These are phyloP conservation scores for Suhomyces kunorum DNA, from an alignment of 1,139 yeast genomes.

Conservation along the genomic window DNA sequence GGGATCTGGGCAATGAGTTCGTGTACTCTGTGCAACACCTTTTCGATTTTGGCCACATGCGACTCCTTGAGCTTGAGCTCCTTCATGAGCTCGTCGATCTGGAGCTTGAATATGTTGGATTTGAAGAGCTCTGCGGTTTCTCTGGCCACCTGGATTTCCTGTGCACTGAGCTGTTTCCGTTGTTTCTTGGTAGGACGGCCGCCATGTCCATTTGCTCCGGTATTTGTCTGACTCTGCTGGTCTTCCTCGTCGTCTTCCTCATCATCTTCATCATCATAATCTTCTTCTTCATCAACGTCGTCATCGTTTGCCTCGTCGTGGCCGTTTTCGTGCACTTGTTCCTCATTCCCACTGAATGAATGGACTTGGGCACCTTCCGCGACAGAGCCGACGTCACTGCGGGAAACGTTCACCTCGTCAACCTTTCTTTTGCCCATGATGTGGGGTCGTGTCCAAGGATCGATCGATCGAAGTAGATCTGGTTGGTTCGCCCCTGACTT, in stretches of 20 bases:
- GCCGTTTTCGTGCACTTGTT: background rate
- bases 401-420: slow-evolving; percentile 15
- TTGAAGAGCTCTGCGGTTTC: slow-evolving; percentile 94
- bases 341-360: background rate
- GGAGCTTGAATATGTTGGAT: slow-evolving; percentile 90
- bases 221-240: slow-evolving; percentile 14
- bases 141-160: slow-evolving; percentile 86
- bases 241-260: slow-evolving; percentile 19
- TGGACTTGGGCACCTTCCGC: background rate
- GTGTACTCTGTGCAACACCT: slow-evolving; percentile 73
- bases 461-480: slow-evolving; percentile 2
- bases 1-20: slow-evolving; percentile 68
- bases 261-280: slow-evolving; percentile 16
- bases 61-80: slow-evolving; percentile 76
- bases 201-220: slow-evolving; percentile 13
- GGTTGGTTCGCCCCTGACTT: slow-evolving; percentile 1
- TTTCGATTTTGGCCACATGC: slow-evolving; percentile 67
- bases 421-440: slow-evolving; percentile 37
- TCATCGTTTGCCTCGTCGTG: slow-evolving; percentile 16
- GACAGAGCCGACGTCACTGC: background rate
- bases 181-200: slow-evolving; percentile 36
- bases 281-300: slow-evolving; percentile 17
- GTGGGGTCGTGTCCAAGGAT: background rate
- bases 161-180: slow-evolving; percentile 58
- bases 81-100: slow-evolving; percentile 84